Conservation (phyloP, 2,329 filamentous ascomycete species). For the Pyricularia sp. region DNA sequence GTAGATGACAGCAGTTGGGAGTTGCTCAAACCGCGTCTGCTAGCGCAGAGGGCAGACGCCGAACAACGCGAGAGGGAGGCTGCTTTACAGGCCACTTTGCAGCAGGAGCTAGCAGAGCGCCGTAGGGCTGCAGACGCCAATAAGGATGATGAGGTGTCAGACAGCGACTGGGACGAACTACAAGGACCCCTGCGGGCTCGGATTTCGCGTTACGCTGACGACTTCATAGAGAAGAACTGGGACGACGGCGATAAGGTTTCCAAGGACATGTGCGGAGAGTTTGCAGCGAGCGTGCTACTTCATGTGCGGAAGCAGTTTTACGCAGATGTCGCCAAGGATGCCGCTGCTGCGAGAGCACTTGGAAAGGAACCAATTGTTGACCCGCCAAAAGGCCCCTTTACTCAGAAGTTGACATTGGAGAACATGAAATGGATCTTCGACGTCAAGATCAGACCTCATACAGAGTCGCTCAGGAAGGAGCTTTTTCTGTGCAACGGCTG, state of each 20-base stretch:
- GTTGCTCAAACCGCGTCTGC: slow-evolving; percentile 55
- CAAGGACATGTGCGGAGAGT: slow-evolving; percentile 54
- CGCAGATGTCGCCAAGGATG: slow-evolving; percentile 44
- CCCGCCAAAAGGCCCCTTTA: slow-evolving; percentile 42
- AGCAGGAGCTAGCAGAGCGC: slow-evolving; percentile 11
- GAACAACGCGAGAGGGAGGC: slow-evolving; percentile 43
- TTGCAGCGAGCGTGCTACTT: slow-evolving; percentile 64
- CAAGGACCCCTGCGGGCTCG: slow-evolving; percentile 59
- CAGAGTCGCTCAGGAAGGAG: slow-evolving; percentile 57
- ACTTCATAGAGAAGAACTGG: slow-evolving; percentile 60
- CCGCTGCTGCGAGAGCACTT: slow-evolving; percentile 33
- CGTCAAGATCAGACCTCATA: slow-evolving; percentile 62
- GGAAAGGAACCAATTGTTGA: slow-evolving; percentile 36
- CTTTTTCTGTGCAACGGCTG: slow-evolving; percentile 69
- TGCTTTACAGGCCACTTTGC: slow-evolving; percentile 15
- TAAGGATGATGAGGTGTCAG: slow-evolving; percentile 49
- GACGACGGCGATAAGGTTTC: slow-evolving; percentile 52
- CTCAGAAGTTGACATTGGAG: slow-evolving; percentile 60
- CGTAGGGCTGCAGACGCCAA: slow-evolving; percentile 18
- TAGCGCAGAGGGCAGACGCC: slow-evolving; percentile 56
- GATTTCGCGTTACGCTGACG: slow-evolving; percentile 59
- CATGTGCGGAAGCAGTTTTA: slow-evolving; percentile 60
- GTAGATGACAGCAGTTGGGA: slow-evolving; percentile 64
- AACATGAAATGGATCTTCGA: slow-evolving; percentile 86
- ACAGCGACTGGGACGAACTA: slow-evolving; percentile 61